Conservation (phyloP, 2,329 filamentous ascomycete species). For the Monilinia vaccinii-corymbosi region DNA sequence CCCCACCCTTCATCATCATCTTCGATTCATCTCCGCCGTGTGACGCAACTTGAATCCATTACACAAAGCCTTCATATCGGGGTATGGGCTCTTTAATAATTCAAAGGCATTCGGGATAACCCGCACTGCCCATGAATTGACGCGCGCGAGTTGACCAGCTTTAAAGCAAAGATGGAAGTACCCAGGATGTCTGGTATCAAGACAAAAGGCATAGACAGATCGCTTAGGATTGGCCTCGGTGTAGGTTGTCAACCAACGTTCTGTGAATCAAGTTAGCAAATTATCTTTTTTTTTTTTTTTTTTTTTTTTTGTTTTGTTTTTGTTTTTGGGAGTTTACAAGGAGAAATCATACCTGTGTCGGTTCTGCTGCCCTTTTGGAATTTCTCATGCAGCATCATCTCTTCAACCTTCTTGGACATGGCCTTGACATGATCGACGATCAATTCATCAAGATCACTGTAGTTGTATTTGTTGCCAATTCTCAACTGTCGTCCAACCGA, state of each 20-base stretch:
- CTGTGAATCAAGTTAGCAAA: slow-evolving; percentile 36
- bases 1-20: slow-evolving; percentile 2
- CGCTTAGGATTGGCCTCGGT: slow-evolving; percentile 92
- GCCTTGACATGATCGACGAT: slow-evolving; percentile 96
- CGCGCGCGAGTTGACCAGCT: slow-evolving; percentile 63
- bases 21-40: slow-evolving; percentile 21
- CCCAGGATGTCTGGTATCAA: slow-evolving; percentile 82
- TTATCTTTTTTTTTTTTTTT: too few species aligned
- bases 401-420: slow-evolving; percentile 95
- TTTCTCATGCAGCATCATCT: slow-evolving; percentile 91
- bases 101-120: slow-evolving; percentile 91
- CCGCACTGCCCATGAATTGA: slow-evolving; percentile 77
- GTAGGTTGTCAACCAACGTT: slow-evolving; percentile 93
- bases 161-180: slow-evolving; percentile 98
- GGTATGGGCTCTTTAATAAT: slow-evolving; percentile 79
- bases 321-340: background rate
- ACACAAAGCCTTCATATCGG: slow-evolving; percentile 88
- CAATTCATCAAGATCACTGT: slow-evolving; percentile 92
- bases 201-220: slow-evolving; percentile 91
- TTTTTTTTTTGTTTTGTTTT: too few species aligned
- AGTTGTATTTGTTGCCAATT: slow-evolving; percentile 81
- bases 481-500: slow-evolving; percentile 79
- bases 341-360: slow-evolving; percentile 65
- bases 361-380: slow-evolving; percentile 74
- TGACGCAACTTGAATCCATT: slow-evolving; percentile 76